Evolutionary conservation across 805 yeast species (phyloP).

Genomic region (Maudiozyma bulderi): DNA sequence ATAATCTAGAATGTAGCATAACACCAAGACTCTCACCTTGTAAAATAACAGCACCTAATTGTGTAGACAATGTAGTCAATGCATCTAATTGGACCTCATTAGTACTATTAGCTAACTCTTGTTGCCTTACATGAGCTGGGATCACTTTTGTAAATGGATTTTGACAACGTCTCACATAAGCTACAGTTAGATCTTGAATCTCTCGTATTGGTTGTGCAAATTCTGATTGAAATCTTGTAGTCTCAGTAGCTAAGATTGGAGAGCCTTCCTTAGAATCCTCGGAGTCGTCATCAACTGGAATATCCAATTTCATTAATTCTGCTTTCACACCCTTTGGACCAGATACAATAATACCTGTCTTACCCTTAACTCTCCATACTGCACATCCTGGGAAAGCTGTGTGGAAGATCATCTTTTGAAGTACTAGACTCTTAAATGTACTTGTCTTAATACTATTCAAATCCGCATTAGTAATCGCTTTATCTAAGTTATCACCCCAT

Average conservation of each 20-base stretch:
- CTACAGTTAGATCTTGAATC: conserved; percentile 9
- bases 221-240: conserved; percentile 4
- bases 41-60: conserved; percentile 12
- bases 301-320: neutral
- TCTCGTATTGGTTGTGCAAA: conserved; percentile 19
- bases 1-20: conserved; percentile 29
- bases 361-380: conserved; percentile 7
- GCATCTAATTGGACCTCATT: conserved; percentile 23
- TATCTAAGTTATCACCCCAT: conserved; percentile 16
- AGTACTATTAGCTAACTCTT: conserved; percentile 12
- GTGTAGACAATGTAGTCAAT: conserved; percentile 18
- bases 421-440: conserved; percentile 9
- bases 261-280: neutral
- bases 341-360: conserved; percentile 3
- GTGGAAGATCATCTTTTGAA: neutral
- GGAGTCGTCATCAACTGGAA: neutral
- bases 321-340: neutral
- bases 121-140: conserved; percentile 16
- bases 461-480: conserved; percentile 13
- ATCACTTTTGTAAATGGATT: conserved; percentile 14
- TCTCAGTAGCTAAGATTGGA: neutral
- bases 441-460: conserved; percentile 8
- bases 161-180: conserved; percentile 9
- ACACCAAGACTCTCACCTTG: conserved; percentile 29
- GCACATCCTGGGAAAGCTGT: conserved; percentile 3